These are phyloP conservation scores for Leccinellum luteum DNA, from an alignment of 768 basidiomycete species.

Conservation along the genomic window DNA sequence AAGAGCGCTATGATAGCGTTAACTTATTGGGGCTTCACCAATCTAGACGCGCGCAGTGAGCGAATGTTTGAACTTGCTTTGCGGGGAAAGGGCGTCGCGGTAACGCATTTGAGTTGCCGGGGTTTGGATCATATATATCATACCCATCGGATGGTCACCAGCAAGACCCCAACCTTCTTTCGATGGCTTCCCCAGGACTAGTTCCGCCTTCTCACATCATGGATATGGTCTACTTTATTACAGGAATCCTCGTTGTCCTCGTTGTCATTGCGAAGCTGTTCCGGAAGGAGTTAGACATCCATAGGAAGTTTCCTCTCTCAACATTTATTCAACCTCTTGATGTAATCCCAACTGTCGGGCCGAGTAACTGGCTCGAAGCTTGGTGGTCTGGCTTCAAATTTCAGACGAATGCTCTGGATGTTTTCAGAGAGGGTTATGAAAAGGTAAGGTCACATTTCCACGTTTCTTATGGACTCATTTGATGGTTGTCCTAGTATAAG, in stretches of 20 bases:
- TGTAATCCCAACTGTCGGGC: not conserved
- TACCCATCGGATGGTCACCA: not conserved
- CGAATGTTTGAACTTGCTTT: not conserved
- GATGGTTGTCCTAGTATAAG: not conserved
- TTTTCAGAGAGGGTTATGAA: not conserved
- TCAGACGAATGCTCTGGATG: not conserved
- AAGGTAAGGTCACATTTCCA: not conserved
- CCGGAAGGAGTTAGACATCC: not conserved
- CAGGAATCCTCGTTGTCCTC: not conserved
- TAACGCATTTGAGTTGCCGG: not conserved
- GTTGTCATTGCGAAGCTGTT: not conserved
- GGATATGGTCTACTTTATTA: not conserved
- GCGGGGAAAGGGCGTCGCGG: not conserved
- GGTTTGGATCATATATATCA: not conserved
- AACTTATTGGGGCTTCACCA: not conserved
- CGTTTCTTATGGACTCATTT: not conserved
- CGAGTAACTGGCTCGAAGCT: constrained; percentile 37
- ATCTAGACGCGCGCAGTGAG: not conserved
- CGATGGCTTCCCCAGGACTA: not conserved
- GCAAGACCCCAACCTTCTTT: not conserved
- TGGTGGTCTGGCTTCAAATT: not conserved
- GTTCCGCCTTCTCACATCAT: not conserved
- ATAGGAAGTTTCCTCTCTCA: not conserved
- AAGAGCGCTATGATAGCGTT: not conserved
- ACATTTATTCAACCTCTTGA: not conserved